Percentiles rank a stretch among this genome's conserved stretches.
Evolutionary conservation across 345 rosid genomes (phyloP).

Genomic region (Lepidium africanum): DNA sequence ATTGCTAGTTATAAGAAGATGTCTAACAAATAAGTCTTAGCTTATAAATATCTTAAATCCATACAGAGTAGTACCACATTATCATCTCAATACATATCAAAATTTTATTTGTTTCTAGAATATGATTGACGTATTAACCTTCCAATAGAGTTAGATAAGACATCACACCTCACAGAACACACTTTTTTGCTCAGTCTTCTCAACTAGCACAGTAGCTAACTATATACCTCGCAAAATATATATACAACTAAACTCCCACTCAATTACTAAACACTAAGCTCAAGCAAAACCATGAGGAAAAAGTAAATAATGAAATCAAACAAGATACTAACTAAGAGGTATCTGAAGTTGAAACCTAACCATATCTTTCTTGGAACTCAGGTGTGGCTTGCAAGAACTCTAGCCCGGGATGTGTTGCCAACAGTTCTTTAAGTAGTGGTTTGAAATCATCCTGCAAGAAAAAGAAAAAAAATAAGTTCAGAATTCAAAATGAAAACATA

Average conservation of each 20-base stretch:
- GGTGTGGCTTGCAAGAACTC: slow-evolving; percentile 96
- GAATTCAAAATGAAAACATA: background rate
- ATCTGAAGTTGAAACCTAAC: slow-evolving; percentile 35
- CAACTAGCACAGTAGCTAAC: too few relatives aligned
- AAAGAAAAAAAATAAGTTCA: background rate
- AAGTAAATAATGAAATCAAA: background rate
- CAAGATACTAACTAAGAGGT: background rate
- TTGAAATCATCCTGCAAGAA: slow-evolving; percentile 77
- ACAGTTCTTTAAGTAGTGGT: slow-evolving; percentile 73
- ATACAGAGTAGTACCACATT: too few relatives aligned
- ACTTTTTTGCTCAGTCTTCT: too few relatives aligned
- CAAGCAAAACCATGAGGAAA: background rate
- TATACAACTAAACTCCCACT: background rate
- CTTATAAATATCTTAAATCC: too few relatives aligned
- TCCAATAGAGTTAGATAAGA: too few relatives aligned
- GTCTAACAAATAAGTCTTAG: too few relatives aligned
- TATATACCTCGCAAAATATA: too few relatives aligned
- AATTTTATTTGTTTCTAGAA: too few relatives aligned
- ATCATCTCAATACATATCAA: too few relatives aligned
- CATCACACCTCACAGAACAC: too few relatives aligned
- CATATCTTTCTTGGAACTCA: slow-evolving; percentile 99
- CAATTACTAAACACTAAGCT: background rate
- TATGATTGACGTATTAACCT: too few relatives aligned
- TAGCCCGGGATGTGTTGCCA: slow-evolving; percentile 95
- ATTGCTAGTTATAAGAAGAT: too few relatives aligned